phyloP scores from a whole-genome alignment of 2,329 filamentous ascomycete species.

The Hypoxylon sp. region DNA sequence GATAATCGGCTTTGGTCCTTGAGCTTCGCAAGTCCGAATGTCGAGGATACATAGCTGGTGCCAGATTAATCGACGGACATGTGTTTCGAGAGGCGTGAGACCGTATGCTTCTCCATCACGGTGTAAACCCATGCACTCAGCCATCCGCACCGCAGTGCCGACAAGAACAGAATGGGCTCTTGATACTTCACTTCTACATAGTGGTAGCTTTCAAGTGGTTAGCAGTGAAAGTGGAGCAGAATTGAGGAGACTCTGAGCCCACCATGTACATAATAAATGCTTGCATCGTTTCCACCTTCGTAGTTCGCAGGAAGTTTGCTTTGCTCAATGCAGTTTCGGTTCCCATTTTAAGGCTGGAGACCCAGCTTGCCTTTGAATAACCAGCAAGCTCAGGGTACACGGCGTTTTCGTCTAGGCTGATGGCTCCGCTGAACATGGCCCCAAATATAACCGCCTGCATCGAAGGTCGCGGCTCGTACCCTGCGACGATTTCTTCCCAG shows the following conservation, averaged over 20 bases:
- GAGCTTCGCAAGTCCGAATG: slow-evolving; percentile 76
- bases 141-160: slow-evolving; percentile 75
- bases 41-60: slow-evolving; percentile 82
- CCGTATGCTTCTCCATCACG: slow-evolving; percentile 74
- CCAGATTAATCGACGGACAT: slow-evolving; percentile 77
- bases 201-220: slow-evolving; percentile 63
- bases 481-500: slow-evolving; percentile 67
- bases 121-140: slow-evolving; percentile 80
- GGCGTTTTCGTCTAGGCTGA: slow-evolving; percentile 68
- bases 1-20: slow-evolving; percentile 75
- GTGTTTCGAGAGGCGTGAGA: slow-evolving; percentile 72
- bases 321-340: slow-evolving; percentile 73
- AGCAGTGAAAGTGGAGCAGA: slow-evolving; percentile 24
- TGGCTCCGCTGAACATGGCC: slow-evolving; percentile 72
- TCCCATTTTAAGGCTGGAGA: slow-evolving; percentile 70
- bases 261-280: slow-evolving; percentile 81
- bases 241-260: slow-evolving; percentile 48
- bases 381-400: slow-evolving; percentile 62
- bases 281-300: slow-evolving; percentile 76
- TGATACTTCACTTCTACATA: slow-evolving; percentile 77
- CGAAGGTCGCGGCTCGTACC: slow-evolving; percentile 69
- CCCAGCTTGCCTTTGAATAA: slow-evolving; percentile 62
- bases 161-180: slow-evolving; percentile 76
- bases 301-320: slow-evolving; percentile 76
- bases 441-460: slow-evolving; percentile 75